Percentiles rank a stretch among this genome's conserved stretches.
phyloP scores from a whole-genome alignment of 2,329 filamentous ascomycete species.

The Neofusicoccum umdonicola region DNA sequence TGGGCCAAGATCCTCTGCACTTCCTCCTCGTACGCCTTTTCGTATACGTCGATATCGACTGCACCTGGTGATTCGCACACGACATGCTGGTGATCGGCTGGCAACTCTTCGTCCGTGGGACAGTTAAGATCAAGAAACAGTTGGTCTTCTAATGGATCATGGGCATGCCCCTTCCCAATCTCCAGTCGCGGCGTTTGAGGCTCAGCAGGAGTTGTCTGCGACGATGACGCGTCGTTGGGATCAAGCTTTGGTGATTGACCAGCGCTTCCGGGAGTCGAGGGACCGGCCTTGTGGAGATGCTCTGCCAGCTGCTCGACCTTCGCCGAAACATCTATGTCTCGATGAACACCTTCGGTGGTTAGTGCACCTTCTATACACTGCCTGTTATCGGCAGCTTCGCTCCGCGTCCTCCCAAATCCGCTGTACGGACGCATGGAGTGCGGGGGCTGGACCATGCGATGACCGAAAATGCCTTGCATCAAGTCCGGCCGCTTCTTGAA shows the following conservation, averaged over 20 bases:
- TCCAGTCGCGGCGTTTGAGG: not conserved
- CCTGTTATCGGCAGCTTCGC: slow-evolving; percentile 52
- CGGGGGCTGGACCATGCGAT: slow-evolving; percentile 58
- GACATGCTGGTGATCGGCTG: slow-evolving; percentile 43
- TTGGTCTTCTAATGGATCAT: slow-evolving; percentile 63
- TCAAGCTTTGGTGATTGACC: slow-evolving; percentile 3
- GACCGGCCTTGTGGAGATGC: slow-evolving; percentile 21
- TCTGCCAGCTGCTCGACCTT: slow-evolving; percentile 28
- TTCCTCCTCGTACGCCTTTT: slow-evolving; percentile 81
- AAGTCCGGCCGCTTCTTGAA: slow-evolving; percentile 54
- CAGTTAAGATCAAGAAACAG: slow-evolving; percentile 76
- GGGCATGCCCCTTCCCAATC: slow-evolving; percentile 56
- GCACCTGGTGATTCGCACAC: slow-evolving; percentile 83
- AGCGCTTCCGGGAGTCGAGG: not conserved
- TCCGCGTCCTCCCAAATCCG: slow-evolving; percentile 43
- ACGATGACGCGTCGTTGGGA: slow-evolving; percentile 2
- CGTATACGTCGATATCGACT: slow-evolving; percentile 84
- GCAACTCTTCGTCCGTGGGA: slow-evolving; percentile 41
- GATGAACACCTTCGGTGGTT: slow-evolving; percentile 55
- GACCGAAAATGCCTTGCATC: slow-evolving; percentile 60
- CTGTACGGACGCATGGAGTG: slow-evolving; percentile 47
- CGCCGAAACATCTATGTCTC: slow-evolving; percentile 40
- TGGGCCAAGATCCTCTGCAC: slow-evolving; percentile 65
- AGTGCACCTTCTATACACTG: slow-evolving; percentile 49
- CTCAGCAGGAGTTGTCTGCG: not conserved